Conservation (phyloP, 495 filamentous ascomycete species). For the Hypoxylon trugodes region DNA sequence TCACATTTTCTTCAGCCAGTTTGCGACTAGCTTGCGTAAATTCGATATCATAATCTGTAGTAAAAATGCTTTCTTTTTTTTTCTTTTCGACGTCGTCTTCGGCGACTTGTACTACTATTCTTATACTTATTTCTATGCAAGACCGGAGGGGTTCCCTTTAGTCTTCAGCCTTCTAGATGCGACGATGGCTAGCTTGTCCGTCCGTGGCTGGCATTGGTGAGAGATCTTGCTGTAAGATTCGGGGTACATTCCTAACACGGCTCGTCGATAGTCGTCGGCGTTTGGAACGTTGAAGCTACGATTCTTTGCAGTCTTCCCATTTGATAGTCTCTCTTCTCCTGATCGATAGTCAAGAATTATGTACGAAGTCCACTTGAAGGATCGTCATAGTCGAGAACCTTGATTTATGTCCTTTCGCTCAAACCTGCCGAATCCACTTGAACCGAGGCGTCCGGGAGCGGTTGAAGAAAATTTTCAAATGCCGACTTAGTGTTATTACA, state of each 20-base stretch:
- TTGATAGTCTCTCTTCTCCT: not conserved
- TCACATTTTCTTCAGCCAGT: constrained; percentile 7
- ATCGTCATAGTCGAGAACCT: constrained; percentile 5
- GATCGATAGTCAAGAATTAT: constrained; percentile 7
- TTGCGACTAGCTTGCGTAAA: not conserved
- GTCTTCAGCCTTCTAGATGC: constrained; percentile 1
- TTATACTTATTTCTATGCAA: no score
- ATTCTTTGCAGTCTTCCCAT: constrained; percentile 6
- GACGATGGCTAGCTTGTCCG: constrained; percentile 1
- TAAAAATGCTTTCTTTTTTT: constrained; percentile 13
- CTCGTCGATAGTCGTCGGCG: no score
- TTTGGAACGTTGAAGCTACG: not conserved
- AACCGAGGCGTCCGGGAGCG: constrained; percentile 12
- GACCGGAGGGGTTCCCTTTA: no score
- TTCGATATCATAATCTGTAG: constrained; percentile 3
- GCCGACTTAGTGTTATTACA: not conserved
- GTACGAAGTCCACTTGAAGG: constrained; percentile 1
- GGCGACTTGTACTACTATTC: constrained; percentile 31
- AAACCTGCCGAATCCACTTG: constrained; percentile 10
- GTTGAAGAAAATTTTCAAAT: constrained; percentile 4
- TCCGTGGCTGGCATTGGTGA: not conserved
- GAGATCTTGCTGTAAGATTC: no score
- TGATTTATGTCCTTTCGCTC: constrained; percentile 9
- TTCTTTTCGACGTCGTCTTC: constrained; percentile 1
- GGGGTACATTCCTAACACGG: no score